Evolutionary conservation across 768 basidiomycete species (phyloP), one percentile per base, ranked within the genome.

Genomic region (Lactarius hatsudake): DNA sequence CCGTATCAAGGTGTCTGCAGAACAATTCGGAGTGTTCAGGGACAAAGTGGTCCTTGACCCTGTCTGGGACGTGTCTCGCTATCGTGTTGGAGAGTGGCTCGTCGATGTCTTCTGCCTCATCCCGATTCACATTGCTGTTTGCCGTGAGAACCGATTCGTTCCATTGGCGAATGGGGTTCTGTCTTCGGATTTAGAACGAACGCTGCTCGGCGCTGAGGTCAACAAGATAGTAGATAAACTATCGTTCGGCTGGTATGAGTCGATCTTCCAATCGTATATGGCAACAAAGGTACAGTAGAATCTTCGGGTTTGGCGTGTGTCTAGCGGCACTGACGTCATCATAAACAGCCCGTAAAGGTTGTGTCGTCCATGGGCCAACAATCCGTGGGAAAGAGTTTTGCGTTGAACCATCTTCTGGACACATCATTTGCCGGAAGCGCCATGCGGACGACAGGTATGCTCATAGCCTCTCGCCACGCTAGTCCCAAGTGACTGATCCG

Each of bases 311-410:
- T 2, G 1, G 8, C 43, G 38, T 61, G 63, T 48, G 59, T 43
- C 18, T 6, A 8, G 4, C 4, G 48, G 26, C 3, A 9, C 34
- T 57, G 40, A 61, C 20, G 56, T 59, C 60, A 51, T 28, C 13
- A 18, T 56, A 18, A 26, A 17, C 62, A 87, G 84, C 86, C 85
- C 2, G 86, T 88, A 18, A 82, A 80, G 69, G 87, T 88, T 3
- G 86, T 88, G 1, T 86, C 86, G 0, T 88, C 87, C 0, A 87
- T 88, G 87, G 86, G 86, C 3, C 86, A 87, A 72, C 87, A 88
- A 71, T 87, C 85, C 0, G 87, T 88, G 0, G 86, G 87, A 0
- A 87, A 87, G 69, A 84, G 83, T 62, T 88, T 81, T 62, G 75
- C 83, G 0, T 72, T 88, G 42, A 88, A 88, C 59, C 87, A 88